Evolutionary conservation across 73 alveolate species (phyloP), one percentile per base, ranked within the genome.

Genomic region (Loxodes magnus): DNA sequence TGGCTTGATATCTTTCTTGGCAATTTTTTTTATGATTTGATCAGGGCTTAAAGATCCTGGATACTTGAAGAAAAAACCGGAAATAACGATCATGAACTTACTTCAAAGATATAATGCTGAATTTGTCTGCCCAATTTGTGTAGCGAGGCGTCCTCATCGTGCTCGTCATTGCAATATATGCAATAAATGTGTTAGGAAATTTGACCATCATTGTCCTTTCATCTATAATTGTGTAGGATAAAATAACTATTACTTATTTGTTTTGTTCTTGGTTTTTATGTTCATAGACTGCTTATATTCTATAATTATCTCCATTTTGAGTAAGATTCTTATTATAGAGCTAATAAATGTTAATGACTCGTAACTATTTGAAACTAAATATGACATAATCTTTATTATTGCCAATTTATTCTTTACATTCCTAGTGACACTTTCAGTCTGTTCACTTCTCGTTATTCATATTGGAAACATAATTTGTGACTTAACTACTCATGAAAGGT

Each of bases 181-280:
- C 46, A 60, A 84, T 43, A 41, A 48, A 67, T 84, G 96, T 63
- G 90, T 84, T 12, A 85, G 74, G 49, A 48, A 77, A 39, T 84
- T 79, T 50, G 96, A 84, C 49, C 96, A 84, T 68, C 96, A 84
- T 56, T 84, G 96, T 35, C 77, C 82, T 23, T 79, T 92, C 93
- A 63, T 79, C 10, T 79, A 84, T 61, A 74, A 79, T 63, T 84
- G 96, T 28, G 87, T 84, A n/a, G 96, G 94, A 0, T 77, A 63
- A 2, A 66, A 56, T 25, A 85, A 85, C 48, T 76, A 66, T 35
- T 41, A 39, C 36, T 61, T 53, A 68, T 85, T 85, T 42, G 51
- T 43, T 6, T 24, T 35, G 19, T 79, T 37, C 37, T 15, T 75
- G 10, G 12, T 71, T 31, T 15, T 56, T 2, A 51, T 53, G 5